These are phyloP conservation scores for Tagetes erecta DNA, from an alignment of 129 eudicot species.

Conservation along the genomic window DNA sequence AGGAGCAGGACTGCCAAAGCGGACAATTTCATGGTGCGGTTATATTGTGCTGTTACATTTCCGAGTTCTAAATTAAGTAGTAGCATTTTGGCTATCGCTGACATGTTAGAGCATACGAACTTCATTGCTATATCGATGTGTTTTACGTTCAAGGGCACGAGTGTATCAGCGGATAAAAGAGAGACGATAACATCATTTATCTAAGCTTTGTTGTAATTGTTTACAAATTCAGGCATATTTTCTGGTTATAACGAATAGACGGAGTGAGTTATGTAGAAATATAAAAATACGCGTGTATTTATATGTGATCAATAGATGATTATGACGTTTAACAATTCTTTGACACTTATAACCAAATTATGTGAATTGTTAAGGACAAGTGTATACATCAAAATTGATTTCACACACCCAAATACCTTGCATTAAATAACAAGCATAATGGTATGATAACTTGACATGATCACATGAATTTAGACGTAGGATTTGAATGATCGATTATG, in stretches of 20 bases:
- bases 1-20: no score
- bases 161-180: no score
- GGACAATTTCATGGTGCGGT: no score
- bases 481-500: neutral
- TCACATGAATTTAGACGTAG: conserved; percentile 28
- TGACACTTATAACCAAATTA: conserved; percentile 22
- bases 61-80: no score
- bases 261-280: conserved; percentile 5
- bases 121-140: no score
- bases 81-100: no score
- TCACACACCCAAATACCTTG: conserved; percentile 20
- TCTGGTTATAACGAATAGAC: conserved; percentile 7
- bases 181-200: no score
- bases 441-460: conserved; percentile 20
- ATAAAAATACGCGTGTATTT: neutral
- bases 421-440: conserved; percentile 21
- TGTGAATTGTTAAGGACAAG: conserved; percentile 27
- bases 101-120: no score
- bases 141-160: no score
- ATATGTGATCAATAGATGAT: conserved; percentile 30
- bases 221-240: neutral
- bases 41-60: no score
- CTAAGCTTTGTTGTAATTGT: neutral
- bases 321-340: conserved; percentile 26
- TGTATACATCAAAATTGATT: conserved; percentile 20